Evolutionary conservation across 1,139 yeast species (phyloP).

Genomic region (Geotrichum australiense): DNA sequence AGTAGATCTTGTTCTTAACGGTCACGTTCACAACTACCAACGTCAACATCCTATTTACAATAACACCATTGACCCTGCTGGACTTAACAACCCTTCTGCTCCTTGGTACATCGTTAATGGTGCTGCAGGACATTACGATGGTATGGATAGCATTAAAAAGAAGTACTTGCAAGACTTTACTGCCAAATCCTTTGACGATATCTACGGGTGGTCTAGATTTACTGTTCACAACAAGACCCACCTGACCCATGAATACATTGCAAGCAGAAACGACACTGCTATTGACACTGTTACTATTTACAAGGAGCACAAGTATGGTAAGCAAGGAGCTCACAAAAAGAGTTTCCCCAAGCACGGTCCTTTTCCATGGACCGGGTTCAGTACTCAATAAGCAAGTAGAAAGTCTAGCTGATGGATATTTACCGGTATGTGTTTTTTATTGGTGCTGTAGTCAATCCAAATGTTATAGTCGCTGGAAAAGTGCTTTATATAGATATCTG

Average conservation of each 20-base stretch:
- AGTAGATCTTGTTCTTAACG: constrained; percentile 29
- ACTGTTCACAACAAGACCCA: constrained; percentile 48
- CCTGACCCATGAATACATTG: constrained; percentile 38
- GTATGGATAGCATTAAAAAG: constrained; percentile 23
- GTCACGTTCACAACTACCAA: constrained; percentile 31
- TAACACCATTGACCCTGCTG: constrained; percentile 25
- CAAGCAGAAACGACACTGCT: constrained; percentile 37
- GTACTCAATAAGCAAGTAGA: too few species aligned
- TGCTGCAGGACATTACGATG: constrained; percentile 31
- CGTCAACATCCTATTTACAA: constrained; percentile 25
- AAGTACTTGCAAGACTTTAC: constrained; percentile 18
- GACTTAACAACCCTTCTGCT: constrained; percentile 27
- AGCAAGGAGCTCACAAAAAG: too few species aligned
- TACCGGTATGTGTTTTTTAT: too few species aligned
- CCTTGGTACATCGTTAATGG: constrained; percentile 32
- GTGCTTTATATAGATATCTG: too few species aligned
- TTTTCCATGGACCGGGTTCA: too few species aligned
- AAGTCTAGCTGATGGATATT: too few species aligned
- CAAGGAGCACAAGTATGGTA: constrained; percentile 20
- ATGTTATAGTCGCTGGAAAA: too few species aligned
- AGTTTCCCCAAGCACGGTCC: too few species aligned
- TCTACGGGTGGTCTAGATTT: constrained; percentile 35
- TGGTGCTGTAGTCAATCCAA: too few species aligned
- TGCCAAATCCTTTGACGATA: constrained; percentile 20
- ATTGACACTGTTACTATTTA: constrained; percentile 30